These are phyloP conservation scores for Collariella sp. DNA, from an alignment of 495 filamentous ascomycete genomes.

Conservation along the genomic window DNA sequence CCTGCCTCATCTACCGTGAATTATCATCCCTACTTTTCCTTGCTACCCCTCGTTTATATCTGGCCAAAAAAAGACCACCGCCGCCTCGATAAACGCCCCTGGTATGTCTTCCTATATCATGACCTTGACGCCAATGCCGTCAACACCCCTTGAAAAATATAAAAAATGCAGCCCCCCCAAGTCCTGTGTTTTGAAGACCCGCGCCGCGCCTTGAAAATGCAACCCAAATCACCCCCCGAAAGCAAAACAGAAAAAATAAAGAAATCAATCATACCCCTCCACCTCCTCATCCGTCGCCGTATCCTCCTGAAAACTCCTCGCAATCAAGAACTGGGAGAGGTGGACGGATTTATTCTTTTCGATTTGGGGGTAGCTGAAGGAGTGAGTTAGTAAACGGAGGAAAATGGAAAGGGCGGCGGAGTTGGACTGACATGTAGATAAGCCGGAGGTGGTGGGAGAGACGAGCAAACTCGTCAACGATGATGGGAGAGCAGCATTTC, in stretches of 20 bases:
- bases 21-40: no score
- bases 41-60: no score
- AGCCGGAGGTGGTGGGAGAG: constrained; percentile 75
- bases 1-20: no score
- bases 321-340: constrained; percentile 50
- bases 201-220: not conserved
- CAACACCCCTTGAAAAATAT: no score
- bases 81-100: no score
- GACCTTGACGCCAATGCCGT: no score
- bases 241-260: not conserved
- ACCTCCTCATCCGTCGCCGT: constrained; percentile 39
- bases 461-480: constrained; percentile 84
- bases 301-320: constrained; percentile 34
- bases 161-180: not conserved
- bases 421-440: constrained; percentile 53
- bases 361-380: constrained; percentile 55
- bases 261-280: not conserved
- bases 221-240: not conserved
- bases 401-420: not conserved
- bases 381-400: not conserved
- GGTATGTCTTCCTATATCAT: no score
- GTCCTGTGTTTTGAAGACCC: no score
- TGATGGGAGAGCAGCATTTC: constrained; percentile 87
- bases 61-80: no score
- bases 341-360: constrained; percentile 83